phyloP scores from a whole-genome alignment of 176 grass and related monocot species.

The Aegilops bicornis region DNA sequence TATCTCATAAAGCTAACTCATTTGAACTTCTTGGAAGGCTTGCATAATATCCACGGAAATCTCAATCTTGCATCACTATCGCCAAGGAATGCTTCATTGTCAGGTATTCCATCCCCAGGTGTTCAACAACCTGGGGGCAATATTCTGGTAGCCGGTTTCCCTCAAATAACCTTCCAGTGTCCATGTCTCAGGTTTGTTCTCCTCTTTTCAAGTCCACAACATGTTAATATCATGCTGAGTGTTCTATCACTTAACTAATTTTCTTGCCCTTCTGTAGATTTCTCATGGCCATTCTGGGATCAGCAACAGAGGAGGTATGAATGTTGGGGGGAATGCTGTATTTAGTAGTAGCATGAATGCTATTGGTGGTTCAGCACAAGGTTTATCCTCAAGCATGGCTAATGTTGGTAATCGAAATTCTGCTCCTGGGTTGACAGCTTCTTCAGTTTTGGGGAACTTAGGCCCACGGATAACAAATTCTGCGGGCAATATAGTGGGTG shows the following conservation, averaged over 20 bases:
- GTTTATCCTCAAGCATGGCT: slow-evolving; percentile 66
- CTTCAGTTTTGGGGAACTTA: slow-evolving; percentile 75
- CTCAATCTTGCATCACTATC: slow-evolving; percentile 82
- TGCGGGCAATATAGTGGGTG: slow-evolving; percentile 62
- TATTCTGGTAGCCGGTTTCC: slow-evolving; percentile 76
- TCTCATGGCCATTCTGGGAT: slow-evolving; percentile 78
- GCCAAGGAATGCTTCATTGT: slow-evolving; percentile 75
- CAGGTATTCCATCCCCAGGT: slow-evolving; percentile 64
- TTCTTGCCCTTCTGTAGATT: slow-evolving; percentile 53
- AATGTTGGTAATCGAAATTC: slow-evolving; percentile 70
- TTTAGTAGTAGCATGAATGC: slow-evolving; percentile 74
- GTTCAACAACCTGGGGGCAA: slow-evolving; percentile 85
- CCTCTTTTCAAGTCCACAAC: neutral
- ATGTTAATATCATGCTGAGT: neutral
- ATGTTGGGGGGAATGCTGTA: slow-evolving; percentile 63
- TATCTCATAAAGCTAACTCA: slow-evolving; percentile 12
- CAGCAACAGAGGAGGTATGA: slow-evolving; percentile 73
- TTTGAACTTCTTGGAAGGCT: slow-evolving; percentile 42
- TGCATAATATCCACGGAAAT: slow-evolving; percentile 89
- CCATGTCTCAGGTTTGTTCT: slow-evolving; percentile 77
- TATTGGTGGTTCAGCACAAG: slow-evolving; percentile 72
- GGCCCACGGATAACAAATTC: slow-evolving; percentile 63
- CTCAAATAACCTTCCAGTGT: slow-evolving; percentile 80
- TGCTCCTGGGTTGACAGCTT: slow-evolving; percentile 65
- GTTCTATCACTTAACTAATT: slow-evolving; percentile 22